Conservation (phyloP, 768 basidiomycete species). For the Antrodiella citrinella region DNA sequence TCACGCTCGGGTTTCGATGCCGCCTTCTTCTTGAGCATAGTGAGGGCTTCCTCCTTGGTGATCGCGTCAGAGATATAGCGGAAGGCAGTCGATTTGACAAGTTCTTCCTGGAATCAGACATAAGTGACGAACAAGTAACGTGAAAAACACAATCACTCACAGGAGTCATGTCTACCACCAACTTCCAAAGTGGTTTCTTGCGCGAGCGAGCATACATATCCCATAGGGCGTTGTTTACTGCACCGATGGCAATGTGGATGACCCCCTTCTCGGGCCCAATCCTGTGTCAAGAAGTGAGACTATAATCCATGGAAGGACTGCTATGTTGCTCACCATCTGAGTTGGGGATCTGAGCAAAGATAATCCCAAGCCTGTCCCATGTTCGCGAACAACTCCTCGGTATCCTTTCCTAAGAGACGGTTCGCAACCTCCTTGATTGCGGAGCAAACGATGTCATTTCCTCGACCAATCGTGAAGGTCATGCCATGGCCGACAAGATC, state of each 20-base stretch:
- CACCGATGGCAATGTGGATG: constrained; percentile 82
- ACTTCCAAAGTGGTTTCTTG: constrained; percentile 88
- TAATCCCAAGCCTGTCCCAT: constrained; percentile 92
- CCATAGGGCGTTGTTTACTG: constrained; percentile 91
- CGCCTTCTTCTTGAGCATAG: constrained; percentile 71
- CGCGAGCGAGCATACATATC: constrained; percentile 81
- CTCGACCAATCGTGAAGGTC: constrained; percentile 93
- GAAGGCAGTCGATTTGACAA: constrained; percentile 71
- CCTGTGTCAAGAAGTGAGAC: constrained; percentile 30
- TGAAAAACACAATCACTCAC: constrained; percentile 23
- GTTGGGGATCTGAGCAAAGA: constrained; percentile 81
- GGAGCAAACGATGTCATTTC: constrained; percentile 89
- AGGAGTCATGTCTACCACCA: constrained; percentile 85
- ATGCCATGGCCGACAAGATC: constrained; percentile 83
- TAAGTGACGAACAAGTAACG: no score
- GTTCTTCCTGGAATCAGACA: constrained; percentile 50
- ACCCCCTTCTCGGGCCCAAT: constrained; percentile 95
- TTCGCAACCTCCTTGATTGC: constrained; percentile 75
- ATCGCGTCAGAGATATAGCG: constrained; percentile 92
- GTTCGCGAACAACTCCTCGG: constrained; percentile 74
- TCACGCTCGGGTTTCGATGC: constrained; percentile 75
- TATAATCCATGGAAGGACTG: constrained; percentile 35
- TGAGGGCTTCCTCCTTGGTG: constrained; percentile 83
- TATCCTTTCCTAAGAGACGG: constrained; percentile 75
- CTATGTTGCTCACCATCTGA: constrained; percentile 73